These are phyloP conservation scores for Solanum chilense DNA, from an alignment of 257 asterid genomes.

Conservation along the genomic window DNA sequence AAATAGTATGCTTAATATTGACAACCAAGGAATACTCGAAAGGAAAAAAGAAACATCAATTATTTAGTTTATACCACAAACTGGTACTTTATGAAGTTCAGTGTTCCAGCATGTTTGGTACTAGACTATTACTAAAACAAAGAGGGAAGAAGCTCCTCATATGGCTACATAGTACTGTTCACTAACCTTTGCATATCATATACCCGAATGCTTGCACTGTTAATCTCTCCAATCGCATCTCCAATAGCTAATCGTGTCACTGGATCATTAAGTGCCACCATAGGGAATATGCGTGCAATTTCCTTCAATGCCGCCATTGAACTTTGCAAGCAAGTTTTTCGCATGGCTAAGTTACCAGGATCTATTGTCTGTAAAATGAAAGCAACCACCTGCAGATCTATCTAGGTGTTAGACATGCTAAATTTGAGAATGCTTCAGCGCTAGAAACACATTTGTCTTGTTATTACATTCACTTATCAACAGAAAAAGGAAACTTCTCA, in stretches of 20 bases:
- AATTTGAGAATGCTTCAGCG: neutral
- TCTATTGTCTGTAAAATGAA: conserved; percentile 94
- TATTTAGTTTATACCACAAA: neutral
- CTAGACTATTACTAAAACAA: neutral
- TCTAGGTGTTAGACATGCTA: conserved; percentile 61
- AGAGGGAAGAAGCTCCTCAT: neutral
- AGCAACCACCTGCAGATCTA: conserved; percentile 88
- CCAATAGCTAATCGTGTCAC: conserved; percentile 89
- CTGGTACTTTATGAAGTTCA: neutral
- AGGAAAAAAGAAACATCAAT: neutral
- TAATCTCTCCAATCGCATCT: conserved; percentile 79
- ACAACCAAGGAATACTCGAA: neutral
- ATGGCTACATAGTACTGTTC: neutral
- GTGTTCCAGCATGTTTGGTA: neutral
- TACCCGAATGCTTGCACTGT: conserved; percentile 57
- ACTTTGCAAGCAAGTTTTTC: conserved; percentile 62
- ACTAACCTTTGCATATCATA: conserved; percentile 92
- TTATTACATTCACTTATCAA: neutral
- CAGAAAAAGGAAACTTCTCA: neutral
- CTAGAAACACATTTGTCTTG: neutral
- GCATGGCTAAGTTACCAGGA: conserved; percentile 85
- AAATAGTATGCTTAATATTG: neutral
- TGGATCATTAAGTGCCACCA: conserved; percentile 67
- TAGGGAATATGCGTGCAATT: conserved; percentile 73
- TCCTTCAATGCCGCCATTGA: conserved; percentile 74